Percentiles rank a stretch among this genome's conserved stretches.
Conservation (phyloP, 495 filamentous ascomycete species). For the Daldinia caldariorum region DNA sequence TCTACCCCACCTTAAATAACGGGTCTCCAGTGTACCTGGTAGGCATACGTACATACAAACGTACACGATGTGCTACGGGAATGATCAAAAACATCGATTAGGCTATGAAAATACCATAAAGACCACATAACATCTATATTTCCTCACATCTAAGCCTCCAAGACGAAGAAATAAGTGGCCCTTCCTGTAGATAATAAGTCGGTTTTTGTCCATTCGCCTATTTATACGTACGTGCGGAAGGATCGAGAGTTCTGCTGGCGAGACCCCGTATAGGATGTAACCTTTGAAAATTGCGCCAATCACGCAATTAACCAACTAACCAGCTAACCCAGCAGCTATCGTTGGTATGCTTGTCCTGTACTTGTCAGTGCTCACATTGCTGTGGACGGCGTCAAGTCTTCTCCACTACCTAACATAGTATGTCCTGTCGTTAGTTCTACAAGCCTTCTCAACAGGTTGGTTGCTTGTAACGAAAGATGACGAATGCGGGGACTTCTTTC, state of each 20-base stretch:
- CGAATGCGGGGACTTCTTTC: conserved; percentile 27
- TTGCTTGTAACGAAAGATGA: conserved; percentile 23
- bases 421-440: conserved; percentile 6
- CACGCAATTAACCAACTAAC: conserved; percentile 21
- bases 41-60: background rate
- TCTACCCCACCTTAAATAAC: conserved; percentile 8
- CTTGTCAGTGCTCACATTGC: conserved; percentile 5
- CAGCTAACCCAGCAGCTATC: conserved; percentile 24
- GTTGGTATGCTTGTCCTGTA: background rate
- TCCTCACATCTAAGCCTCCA: background rate
- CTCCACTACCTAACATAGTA: no score
- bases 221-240: conserved; percentile 39
- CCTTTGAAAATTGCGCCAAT: conserved; percentile 29
- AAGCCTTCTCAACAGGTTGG: conserved; percentile 20
- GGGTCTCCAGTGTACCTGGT: conserved; percentile 5
- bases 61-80: background rate
- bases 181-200: background rate
- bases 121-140: background rate
- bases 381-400: conserved; percentile 2
- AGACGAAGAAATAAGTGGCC: background rate
- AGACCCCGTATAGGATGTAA: conserved; percentile 31
- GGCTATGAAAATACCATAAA: background rate
- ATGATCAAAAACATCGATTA: background rate
- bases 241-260: conserved; percentile 17
- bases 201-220: conserved; percentile 19